Evolutionary conservation across 768 basidiomycete species (phyloP).

Genomic region (Podaxis rugospora): DNA sequence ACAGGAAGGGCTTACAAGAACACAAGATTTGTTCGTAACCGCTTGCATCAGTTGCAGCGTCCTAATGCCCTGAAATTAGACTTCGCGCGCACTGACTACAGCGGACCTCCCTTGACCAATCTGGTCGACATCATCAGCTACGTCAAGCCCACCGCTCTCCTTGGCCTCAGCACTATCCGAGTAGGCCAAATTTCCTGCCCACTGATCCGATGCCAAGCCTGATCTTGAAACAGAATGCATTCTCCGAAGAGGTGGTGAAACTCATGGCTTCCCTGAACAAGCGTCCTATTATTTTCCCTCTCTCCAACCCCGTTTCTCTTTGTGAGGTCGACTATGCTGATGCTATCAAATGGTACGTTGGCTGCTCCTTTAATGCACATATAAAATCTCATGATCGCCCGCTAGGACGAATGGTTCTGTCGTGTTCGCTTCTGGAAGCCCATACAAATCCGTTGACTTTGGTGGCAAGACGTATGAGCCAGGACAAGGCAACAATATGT

Average conservation of each 20-base stretch:
- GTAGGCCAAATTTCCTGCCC: constrained; percentile 21
- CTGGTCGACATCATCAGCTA: constrained; percentile 64
- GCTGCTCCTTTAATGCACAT: not conserved
- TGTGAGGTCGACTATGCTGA: constrained; percentile 58
- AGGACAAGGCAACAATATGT: constrained; percentile 83
- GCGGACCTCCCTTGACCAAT: constrained; percentile 55
- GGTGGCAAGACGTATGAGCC: constrained; percentile 50
- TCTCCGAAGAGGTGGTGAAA: constrained; percentile 57
- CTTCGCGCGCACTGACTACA: constrained; percentile 69
- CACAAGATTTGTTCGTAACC: constrained; percentile 63
- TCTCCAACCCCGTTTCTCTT: constrained; percentile 67
- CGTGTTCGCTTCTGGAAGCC: constrained; percentile 72
- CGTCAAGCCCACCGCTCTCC: constrained; percentile 73
- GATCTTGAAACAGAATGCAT: constrained; percentile 41
- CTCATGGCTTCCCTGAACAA: constrained; percentile 61
- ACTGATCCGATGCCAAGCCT: not conserved
- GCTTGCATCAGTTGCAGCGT: constrained; percentile 22
- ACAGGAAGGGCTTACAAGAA: constrained; percentile 61
- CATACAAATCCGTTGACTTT: constrained; percentile 52
- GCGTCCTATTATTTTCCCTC: constrained; percentile 78
- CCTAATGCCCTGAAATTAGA: constrained; percentile 27
- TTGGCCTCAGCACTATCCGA: constrained; percentile 64
- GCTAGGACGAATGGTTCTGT: constrained; percentile 58
- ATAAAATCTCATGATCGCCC: not conserved
- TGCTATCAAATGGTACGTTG: constrained; percentile 50